These are phyloP conservation scores for Spathaspora sp. DNA, from an alignment of 1,139 yeast genomes.

Conservation along the genomic window DNA sequence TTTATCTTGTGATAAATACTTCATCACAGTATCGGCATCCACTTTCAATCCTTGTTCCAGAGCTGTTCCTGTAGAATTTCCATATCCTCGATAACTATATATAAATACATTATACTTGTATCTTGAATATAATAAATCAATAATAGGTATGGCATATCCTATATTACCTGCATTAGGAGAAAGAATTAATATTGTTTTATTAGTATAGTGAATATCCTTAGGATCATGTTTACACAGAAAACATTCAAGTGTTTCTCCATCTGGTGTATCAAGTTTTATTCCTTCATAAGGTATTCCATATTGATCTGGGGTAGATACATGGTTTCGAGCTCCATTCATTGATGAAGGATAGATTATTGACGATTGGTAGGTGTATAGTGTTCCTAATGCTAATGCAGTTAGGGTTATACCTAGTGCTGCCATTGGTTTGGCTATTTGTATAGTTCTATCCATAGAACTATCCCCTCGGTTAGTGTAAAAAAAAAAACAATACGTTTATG, in stretches of 20 bases:
- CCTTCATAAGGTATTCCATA: slow-evolving; percentile 70
- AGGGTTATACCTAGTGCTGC: slow-evolving; percentile 35
- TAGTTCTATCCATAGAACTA: neutral
- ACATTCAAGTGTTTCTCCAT: slow-evolving; percentile 53
- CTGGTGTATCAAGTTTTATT: slow-evolving; percentile 61
- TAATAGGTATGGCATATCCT: slow-evolving; percentile 88
- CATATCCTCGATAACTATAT: slow-evolving; percentile 92
- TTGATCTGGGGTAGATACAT: slow-evolving; percentile 77
- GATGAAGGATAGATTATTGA: slow-evolving; percentile 78
- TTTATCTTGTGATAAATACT: slow-evolving; percentile 49
- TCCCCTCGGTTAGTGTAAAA: too few relatives aligned
- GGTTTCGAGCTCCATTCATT: slow-evolving; percentile 72
- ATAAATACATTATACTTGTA: slow-evolving; percentile 79
- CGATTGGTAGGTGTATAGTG: slow-evolving; percentile 67
- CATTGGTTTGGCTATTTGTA: slow-evolving; percentile 16
- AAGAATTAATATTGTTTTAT: slow-evolving; percentile 73
- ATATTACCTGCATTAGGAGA: slow-evolving; percentile 98
- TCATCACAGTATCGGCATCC: slow-evolving; percentile 77
- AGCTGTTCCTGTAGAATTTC: slow-evolving; percentile 77
- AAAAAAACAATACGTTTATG: neutral
- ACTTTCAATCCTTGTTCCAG: slow-evolving; percentile 76
- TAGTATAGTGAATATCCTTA: slow-evolving; percentile 38
- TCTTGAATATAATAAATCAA: slow-evolving; percentile 61
- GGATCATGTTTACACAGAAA: slow-evolving; percentile 50
- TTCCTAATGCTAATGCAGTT: slow-evolving; percentile 44